Base-by-base conservation (phyloP, 2,329 filamentous ascomycete genomes). In the Fusarium sp. region DNA sequence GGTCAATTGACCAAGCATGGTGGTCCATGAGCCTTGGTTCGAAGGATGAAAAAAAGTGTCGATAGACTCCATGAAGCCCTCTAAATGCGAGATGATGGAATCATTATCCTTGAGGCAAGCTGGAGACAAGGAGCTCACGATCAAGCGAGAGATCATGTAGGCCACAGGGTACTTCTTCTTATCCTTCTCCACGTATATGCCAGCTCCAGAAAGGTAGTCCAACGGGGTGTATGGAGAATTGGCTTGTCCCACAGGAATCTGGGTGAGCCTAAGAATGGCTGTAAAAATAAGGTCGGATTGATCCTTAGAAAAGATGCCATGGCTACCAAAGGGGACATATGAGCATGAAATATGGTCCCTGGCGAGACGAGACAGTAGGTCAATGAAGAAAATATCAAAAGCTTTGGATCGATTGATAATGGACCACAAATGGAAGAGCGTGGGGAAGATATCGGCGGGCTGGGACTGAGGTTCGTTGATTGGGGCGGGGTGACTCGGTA, bases 1-100 rank as follows among this genome's bases (percentile, higher is more conserved):
- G 7, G 96, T 92, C 53, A 99, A 84, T 78, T 98, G 95, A 5
- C 94, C 91, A 41, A 99, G 82, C 68, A 95, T 91, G 73, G 89
- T 93, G 3, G 95, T 97, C 96, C 96, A 99, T 15, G 83, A 83
- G 15, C 96, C 96, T 51, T 95, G 92, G 77, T 99, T 99, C 4
- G 96, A 99, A 4, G 96, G 96, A 74, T 99, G 96, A 83, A 97
- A 99, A 79, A 99, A 99, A 1, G 96, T 99, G 78, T 99, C 96
- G 45, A 98, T 91, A 4, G 94, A 96, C 77, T 98, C 92, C 70
- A 99, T 91, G 51, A 99, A 84, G 1, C 93, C 95, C 77, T 99
- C 95, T 7, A 99, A 85, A 68, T 92, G 93, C 33, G 91, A 88
- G 72, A 99, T 80, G 41, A 97, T 88, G 1, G 94, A 98, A 55